These are phyloP conservation scores for Sporothrix protearum DNA, from an alignment of 2,329 filamentous ascomycete species.

Conservation along the genomic window DNA sequence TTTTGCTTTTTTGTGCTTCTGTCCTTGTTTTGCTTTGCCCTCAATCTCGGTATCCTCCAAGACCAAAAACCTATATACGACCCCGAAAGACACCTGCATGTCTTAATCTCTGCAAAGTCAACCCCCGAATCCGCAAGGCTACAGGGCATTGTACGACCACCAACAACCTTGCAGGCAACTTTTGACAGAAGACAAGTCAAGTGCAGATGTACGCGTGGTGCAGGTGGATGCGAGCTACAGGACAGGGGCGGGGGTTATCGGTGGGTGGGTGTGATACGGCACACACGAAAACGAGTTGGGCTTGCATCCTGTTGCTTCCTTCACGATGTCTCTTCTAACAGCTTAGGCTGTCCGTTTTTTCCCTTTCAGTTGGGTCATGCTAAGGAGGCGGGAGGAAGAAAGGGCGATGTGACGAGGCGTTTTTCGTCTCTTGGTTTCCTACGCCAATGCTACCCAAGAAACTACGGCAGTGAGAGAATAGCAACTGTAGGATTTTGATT, in stretches of 20 bases:
- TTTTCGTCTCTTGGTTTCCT: background rate
- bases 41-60: background rate
- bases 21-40: background rate
- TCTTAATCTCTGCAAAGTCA: background rate
- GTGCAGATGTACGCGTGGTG: too few relatives aligned
- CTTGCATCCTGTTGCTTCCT: background rate
- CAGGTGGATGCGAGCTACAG: background rate
- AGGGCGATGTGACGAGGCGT: slow-evolving; percentile 5
- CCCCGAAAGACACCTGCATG: background rate
- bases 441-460: background rate
- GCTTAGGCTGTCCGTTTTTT: background rate
- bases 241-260: background rate
- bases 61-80: slow-evolving; percentile 2
- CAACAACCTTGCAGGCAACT: background rate
- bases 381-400: background rate
- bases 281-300: background rate
- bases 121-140: background rate
- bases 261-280: background rate
- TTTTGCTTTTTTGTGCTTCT: background rate
- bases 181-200: background rate
- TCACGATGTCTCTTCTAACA: background rate
- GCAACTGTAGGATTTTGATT: background rate
- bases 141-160: background rate
- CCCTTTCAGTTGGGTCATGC: background rate
- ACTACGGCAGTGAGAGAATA: background rate